Evolutionary conservation across 169 alveolate species (phyloP), one percentile per base, ranked within the genome.

Genomic region (Condylostoma magnum): DNA sequence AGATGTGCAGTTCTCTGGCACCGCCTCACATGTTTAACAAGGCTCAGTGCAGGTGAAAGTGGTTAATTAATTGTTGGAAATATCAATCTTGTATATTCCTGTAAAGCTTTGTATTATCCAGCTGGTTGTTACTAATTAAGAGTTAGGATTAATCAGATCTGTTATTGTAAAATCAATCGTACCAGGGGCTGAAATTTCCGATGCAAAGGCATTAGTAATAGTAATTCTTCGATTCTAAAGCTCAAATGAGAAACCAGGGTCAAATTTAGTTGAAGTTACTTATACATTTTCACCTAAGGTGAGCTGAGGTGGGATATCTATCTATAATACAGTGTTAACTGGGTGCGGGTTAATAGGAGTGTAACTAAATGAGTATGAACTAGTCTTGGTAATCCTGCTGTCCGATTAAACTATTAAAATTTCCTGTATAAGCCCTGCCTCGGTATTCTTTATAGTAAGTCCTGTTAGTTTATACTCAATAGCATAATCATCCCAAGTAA

Each of bases 261-360:
- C n/a, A n/a, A n/a, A n/a, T n/a, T n/a, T n/a, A n/a, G n/a, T n/a
- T n/a, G n/a, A n/a, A n/a, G n/a, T n/a, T n/a, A n/a, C n/a, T n/a
- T n/a, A n/a, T n/a, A 12, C 69, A 6, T 12, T 31, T 1, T n/a
- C n/a, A 20, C 58, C 73, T 18, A 63, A n/a, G 4, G 54, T 12
- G 25, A 63, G 46, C 18, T 63, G 58, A 4, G 58, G 12, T 22
- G 73, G 73, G 46, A 63, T 63, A 12, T 12, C 33, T 37, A 63
- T 63, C 6, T 8, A 43, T 15, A 63, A 27, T 18, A 12, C 25
- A 3, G 73, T 22, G 10, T 57, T 57, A 63, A 28, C 20, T 22
- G 73, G 73, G 33, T 63, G 73, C 43, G 27, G 1, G 33, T 63
- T 63, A n/a, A 43, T 22, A 1, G 73, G 73, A 63, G 8, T n/a